These are phyloP conservation scores for Cercophora newfieldiana DNA, from an alignment of 495 filamentous ascomycete genomes.

Conservation along the genomic window DNA sequence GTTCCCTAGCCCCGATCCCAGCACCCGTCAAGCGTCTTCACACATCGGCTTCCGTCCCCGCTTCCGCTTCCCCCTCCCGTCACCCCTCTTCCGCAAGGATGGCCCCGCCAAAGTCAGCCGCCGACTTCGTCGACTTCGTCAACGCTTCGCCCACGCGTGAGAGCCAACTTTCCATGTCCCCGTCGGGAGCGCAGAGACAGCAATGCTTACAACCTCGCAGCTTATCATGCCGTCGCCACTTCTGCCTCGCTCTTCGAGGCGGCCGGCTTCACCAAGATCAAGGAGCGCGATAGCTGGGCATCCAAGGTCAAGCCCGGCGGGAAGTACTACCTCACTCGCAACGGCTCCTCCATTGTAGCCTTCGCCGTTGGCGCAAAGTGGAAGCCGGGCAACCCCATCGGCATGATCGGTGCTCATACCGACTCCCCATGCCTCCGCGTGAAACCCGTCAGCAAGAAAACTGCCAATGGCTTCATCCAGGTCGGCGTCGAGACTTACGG, in stretches of 20 bases:
- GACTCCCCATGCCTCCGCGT: constrained; percentile 89
- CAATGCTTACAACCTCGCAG: constrained; percentile 43
- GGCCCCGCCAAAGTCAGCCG: constrained; percentile 63
- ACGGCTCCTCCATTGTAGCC: constrained; percentile 89
- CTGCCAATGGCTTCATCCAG: constrained; percentile 82
- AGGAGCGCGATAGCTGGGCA: constrained; percentile 89
- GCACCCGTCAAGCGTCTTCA: background rate
- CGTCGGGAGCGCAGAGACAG: background rate
- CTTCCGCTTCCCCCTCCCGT: constrained; percentile 19
- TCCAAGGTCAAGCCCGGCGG: constrained; percentile 78
- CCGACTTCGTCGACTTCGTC: constrained; percentile 90
- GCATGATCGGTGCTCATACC: constrained; percentile 95
- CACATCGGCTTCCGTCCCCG: background rate
- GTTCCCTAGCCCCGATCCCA: background rate
- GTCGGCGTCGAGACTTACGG: constrained; percentile 97
- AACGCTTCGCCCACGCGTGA: constrained; percentile 93
- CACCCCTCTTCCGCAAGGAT: constrained; percentile 40
- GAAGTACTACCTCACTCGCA: constrained; percentile 94
- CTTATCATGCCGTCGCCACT: constrained; percentile 89
- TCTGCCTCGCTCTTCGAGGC: constrained; percentile 70
- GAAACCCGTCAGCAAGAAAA: constrained; percentile 91
- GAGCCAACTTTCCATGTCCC: constrained; percentile 27
- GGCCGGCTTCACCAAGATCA: constrained; percentile 84
- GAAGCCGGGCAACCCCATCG: constrained; percentile 90
- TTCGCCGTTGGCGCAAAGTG: constrained; percentile 92